A percentile compares a stretch with the other conserved stretches of the same genome.
Conservation (phyloP, 1,139 yeast species). For the Debaryomycetaceae sp. region DNA sequence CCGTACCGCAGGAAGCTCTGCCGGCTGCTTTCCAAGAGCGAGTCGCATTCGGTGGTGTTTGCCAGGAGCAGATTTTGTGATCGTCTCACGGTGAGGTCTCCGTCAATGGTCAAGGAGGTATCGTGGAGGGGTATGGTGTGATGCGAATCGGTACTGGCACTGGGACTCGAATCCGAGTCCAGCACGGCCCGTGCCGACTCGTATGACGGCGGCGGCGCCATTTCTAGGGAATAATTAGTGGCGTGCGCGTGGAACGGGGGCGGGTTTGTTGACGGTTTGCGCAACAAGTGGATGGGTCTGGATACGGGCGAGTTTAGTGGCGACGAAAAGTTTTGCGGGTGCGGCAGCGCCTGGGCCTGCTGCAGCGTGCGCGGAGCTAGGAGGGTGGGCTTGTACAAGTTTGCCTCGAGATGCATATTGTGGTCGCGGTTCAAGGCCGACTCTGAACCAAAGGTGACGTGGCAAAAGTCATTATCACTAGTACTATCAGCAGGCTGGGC, state of each 20-base stretch:
- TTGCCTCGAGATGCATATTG: conserved; percentile 43
- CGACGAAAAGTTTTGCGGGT: conserved; percentile 25
- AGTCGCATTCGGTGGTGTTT: background rate
- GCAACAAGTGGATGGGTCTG: conserved; percentile 24
- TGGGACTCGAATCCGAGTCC: background rate
- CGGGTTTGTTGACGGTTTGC: conserved; percentile 30
- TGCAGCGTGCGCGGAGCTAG: conserved; percentile 15
- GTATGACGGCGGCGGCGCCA: conserved; percentile 29
- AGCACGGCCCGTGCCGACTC: conserved; percentile 23
- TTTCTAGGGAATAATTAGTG: conserved; percentile 15
- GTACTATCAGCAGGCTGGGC: background rate
- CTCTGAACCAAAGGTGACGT: conserved; percentile 16
- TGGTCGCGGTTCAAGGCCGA: conserved; percentile 31
- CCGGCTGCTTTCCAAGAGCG: background rate
- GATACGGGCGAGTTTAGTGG: conserved; percentile 25
- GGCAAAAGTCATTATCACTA: conserved; percentile 12
- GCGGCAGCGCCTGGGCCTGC: conserved; percentile 52
- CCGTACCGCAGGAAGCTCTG: background rate
- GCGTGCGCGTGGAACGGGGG: conserved; percentile 30
- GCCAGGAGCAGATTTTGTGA: conserved; percentile 4
- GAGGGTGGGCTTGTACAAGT: conserved; percentile 46
- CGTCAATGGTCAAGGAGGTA: conserved; percentile 4
- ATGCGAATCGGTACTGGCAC: background rate
- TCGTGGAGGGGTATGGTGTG: conserved; percentile 1
- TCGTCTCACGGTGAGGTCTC: conserved; percentile 8